Percentiles rank a stretch among this genome's conserved stretches.
These are phyloP conservation scores for Botrytis paeoniae DNA, from an alignment of 2,329 filamentous ascomycete species.

Conservation along the genomic window DNA sequence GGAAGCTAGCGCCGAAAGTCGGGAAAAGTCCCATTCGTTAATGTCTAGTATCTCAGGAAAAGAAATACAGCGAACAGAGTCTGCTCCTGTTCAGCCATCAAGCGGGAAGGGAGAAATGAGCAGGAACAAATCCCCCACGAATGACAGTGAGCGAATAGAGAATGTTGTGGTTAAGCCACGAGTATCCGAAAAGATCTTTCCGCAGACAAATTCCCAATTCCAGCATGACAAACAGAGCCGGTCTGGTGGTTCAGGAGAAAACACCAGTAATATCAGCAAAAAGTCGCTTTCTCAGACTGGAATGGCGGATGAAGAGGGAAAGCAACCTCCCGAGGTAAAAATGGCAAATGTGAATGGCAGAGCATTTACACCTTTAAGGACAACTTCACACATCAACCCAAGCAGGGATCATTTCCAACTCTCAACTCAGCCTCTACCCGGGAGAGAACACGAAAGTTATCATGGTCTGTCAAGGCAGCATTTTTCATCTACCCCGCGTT, in stretches of 20 bases:
- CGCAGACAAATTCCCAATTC: too few species aligned
- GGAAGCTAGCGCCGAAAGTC: not conserved
- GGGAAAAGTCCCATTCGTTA: not conserved
- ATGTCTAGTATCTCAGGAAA: not conserved
- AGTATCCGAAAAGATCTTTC: not conserved
- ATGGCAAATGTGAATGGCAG: not conserved
- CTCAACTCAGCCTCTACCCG: too few species aligned
- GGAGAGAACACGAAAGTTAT: not conserved
- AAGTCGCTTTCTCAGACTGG: not conserved
- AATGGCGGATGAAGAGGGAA: too few species aligned
- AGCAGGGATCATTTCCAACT: not conserved
- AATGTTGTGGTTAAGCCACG: not conserved
- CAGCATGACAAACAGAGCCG: not conserved
- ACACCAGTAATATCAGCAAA: not conserved
- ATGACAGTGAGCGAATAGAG: not conserved
- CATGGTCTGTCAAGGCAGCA: not conserved
- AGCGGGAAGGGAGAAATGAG: not conserved
- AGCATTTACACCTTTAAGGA: too few species aligned
- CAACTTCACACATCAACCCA: not conserved
- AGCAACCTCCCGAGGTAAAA: not conserved
- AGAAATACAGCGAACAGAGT: conserved; percentile 5
- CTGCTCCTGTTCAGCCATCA: not conserved
- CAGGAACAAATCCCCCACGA: not conserved
- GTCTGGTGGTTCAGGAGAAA: not conserved
- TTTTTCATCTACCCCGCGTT: conserved; percentile 1